A percentile compares a stretch with the other conserved stretches of the same genome.
Evolutionary conservation across 768 basidiomycete genomes (phyloP).

Genomic region (Trametes gibbosa): DNA sequence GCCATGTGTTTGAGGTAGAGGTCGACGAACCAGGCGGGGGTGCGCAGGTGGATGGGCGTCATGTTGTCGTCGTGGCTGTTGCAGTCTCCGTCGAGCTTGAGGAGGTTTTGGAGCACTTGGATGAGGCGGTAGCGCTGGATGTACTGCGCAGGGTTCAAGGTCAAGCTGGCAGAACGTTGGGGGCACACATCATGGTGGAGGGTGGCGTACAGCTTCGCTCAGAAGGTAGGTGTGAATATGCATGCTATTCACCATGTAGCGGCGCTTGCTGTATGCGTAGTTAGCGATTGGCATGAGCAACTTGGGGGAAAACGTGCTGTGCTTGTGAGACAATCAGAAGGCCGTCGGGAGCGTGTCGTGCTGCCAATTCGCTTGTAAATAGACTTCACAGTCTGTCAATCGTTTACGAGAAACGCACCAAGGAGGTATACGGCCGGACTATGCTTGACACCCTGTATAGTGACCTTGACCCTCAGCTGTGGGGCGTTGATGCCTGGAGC

Average conservation of each 20-base stretch:
- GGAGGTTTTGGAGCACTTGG: conserved; percentile 45
- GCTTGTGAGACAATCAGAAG: conserved; percentile 32
- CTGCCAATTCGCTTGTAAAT: conserved; percentile 20
- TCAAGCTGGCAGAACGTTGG: too few relatives aligned
- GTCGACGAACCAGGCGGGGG: conserved; percentile 49
- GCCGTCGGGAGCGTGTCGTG: conserved; percentile 29
- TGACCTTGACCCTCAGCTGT: conserved; percentile 34
- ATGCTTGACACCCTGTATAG: conserved; percentile 41
- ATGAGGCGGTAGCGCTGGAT: conserved; percentile 50
- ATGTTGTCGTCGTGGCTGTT: not conserved
- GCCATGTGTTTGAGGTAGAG: conserved; percentile 37
- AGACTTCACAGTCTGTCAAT: not conserved
- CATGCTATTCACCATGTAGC: conserved; percentile 46
- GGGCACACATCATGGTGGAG: too few relatives aligned
- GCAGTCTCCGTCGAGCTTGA: conserved; percentile 29
- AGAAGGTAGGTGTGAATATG: conserved; percentile 40
- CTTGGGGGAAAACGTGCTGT: conserved; percentile 24
- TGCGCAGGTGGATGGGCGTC: conserved; percentile 37
- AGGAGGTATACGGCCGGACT: conserved; percentile 41
- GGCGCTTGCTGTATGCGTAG: conserved; percentile 34
- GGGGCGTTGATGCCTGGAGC: conserved; percentile 14
- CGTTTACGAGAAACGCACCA: conserved; percentile 25
- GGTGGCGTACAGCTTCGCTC: conserved; percentile 41
- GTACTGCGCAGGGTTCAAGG: conserved; percentile 30
- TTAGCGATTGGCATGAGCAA: conserved; percentile 1